Base-by-base conservation (phyloP, 768 basidiomycete genomes). In the Cubamyces lactineus region DNA sequence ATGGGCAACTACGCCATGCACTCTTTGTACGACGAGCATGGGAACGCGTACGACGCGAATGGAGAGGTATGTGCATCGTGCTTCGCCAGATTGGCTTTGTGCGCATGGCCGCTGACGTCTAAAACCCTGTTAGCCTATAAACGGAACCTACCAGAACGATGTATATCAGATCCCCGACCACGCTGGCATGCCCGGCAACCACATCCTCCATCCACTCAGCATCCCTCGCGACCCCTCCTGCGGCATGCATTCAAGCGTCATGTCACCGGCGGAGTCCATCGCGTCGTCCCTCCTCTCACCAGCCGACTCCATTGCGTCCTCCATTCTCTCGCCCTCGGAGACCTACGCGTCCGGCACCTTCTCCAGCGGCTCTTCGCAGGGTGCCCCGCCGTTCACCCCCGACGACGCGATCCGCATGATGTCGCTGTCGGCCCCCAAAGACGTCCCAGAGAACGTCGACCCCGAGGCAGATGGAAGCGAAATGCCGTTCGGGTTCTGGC, bases 271-370 rank as follows among this genome's bases (percentile, higher is more conserved):
- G 15, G 70, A 69, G 13, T 69, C 70, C 17, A 69, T 79, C 58
- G 79, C 81, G n/a, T 76, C 78, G 15, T 62, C 77, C 66, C 74
- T 85, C 70, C 67, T 80, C 40, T 86, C 85, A 12, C 83, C 85
- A 5, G 66, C 76, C 16, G 82, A 84, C 12, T 78, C 84, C 3
- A 46, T 46, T 23, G 40, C 34, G 34, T 34, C 34, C 34, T 34
- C 34, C 34, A 11, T 34, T 1, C 21, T 23, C 38, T 42, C 40
- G 2, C 23, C 53, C 15, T 12, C 53, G 12, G 53, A 54, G 71
- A 41, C 57, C 5, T 73, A 77, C 66, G 74, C 71, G 24, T 81
- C 82, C 7, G 75, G 73, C 49, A 75, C 81, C 1, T 82, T 84
- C n/a, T 80, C 84, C 11, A 5, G 53, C 8, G 76, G 81, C 2